Base-by-base conservation (phyloP, 192 early-diverging fungal genomes). In the Thamnidium elegans region DNA sequence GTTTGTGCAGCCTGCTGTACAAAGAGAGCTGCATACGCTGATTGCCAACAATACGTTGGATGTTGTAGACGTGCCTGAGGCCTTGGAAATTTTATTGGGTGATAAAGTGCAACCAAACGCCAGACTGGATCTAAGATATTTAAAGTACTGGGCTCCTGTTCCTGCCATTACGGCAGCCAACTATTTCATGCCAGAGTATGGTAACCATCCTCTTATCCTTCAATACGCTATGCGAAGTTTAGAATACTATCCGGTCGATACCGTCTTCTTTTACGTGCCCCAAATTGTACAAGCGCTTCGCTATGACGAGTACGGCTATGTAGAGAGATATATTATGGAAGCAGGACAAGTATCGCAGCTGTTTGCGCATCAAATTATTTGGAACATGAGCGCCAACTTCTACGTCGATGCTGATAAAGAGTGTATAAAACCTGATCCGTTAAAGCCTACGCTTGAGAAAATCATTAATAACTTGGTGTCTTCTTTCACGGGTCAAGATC, bases 341-440 rank as follows among this genome's bases (percentile, higher is more conserved):
- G 91, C 97, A 3, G 97, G 93, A 10, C 84, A 87, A 67, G 89
- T 91, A 7, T 97, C 94, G 46, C 97, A 98, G 78, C 84, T 92
- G 17, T 99, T 99, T 85, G 96, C 97, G 15, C 97, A 99, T 76
- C 97, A 99, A 81, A 96, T 99, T 52, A 96, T 99, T 60, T 99
- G 97, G 97, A 99, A 99, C 77, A 99, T 99, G 97, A 93, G 96
- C 21, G 97, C 97, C 54, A 99, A 99, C 79, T 94, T 93, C 86
- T 96, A 75, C 78, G 82, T 85, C n/a, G 89, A 92, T 71, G 74
- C 74, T 23, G 74, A 76, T 48, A 76, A 71, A 62, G 74, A 76
- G 9, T 76, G 74, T 47, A 19, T 58, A 19, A 76, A 71, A 62
- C 88, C 91, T 9, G 97, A 99, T 69, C 67, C 90, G 4, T 74